phyloP scores from a whole-genome alignment of 371 early-diverging fungal genomes.

The Chytridium lagenaria region DNA sequence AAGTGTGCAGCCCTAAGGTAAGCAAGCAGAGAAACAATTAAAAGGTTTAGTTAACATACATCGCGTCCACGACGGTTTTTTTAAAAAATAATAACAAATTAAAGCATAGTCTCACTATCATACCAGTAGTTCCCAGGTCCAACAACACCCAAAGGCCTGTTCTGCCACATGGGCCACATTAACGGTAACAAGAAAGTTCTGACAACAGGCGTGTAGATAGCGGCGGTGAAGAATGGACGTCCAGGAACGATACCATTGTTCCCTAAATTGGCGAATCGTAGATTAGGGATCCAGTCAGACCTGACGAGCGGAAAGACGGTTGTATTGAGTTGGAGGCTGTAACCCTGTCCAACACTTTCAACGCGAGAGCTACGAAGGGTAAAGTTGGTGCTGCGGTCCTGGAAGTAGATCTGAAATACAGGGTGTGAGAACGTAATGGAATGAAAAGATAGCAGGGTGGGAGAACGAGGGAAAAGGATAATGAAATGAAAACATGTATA shows the following conservation, averaged over 20 bases:
- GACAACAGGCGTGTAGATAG: not conserved
- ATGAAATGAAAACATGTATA: no score
- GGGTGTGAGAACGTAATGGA: not conserved
- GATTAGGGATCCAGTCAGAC: not conserved
- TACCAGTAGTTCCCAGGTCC: slow-evolving; percentile 1
- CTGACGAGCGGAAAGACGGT: not conserved
- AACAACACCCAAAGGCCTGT: not conserved
- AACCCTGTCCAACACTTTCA: not conserved
- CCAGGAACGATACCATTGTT: slow-evolving; percentile 9
- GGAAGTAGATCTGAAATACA: slow-evolving; percentile 4
- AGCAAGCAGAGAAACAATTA: no score
- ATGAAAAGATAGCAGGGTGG: not conserved
- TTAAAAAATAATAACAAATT: no score
- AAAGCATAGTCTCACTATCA: no score
- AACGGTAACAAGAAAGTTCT: not conserved
- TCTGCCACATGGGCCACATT: not conserved
- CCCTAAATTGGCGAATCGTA: not conserved
- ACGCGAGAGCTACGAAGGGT: not conserved
- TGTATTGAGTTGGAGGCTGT: not conserved
- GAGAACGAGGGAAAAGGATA: no score
- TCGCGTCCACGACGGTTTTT: no score
- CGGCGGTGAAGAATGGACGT: not conserved
- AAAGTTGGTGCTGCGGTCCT: slow-evolving; percentile 1
- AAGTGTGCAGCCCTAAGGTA: not conserved
- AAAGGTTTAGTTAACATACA: no score